Base-by-base conservation (phyloP, 495 filamentous ascomycete genomes). In the Elasticomyces elasticus region DNA sequence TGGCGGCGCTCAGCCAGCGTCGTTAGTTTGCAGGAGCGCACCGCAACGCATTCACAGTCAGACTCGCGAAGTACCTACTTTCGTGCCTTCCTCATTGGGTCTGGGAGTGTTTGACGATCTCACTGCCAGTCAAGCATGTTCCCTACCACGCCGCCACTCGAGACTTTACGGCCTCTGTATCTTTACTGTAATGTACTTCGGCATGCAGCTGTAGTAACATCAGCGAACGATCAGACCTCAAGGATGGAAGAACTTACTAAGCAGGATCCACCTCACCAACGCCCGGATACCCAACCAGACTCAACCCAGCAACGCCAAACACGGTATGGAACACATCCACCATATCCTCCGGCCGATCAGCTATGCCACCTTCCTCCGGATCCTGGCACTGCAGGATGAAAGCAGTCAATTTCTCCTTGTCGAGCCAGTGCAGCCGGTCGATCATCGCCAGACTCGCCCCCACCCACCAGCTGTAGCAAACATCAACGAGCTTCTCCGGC, bases 401-500 rank as follows among this genome's bases (percentile, higher is more conserved):
- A 28, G 67, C 63, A 48, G 80, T 72, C 60, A 98, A 78, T 64
- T 84, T 86, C 51, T 82, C 72, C 26, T 76, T 74, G 71, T 96
- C 85, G 61, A 98, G 90, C 92, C 92, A 98, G 67, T 94, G 82
- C 35, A 89, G 74, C 54, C 84, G 79, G 47, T 79, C 86, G 55
- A 97, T 86, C 80, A 96, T 95, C 23, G 82, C 84, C 54, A 98
- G 66, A 65, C 89, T 95, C 62, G 83, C 86, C 51, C 85, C 67
- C 23, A 96, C 92, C 92, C 92, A 98, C 92, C 92, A 98, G 65
- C 86, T 94, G 67, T 98, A 98, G 70, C 92, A 98, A 6, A 94
- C 89, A 71, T 98, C 94, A 67, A 91, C 89, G 49, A 89, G 72
- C 72, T 98, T 98, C 71, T 97, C 94, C 0, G 92, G 92, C 46